phyloP scores from a whole-genome alignment of 768 basidiomycete species.

The Xerocomellus amylosporus region DNA sequence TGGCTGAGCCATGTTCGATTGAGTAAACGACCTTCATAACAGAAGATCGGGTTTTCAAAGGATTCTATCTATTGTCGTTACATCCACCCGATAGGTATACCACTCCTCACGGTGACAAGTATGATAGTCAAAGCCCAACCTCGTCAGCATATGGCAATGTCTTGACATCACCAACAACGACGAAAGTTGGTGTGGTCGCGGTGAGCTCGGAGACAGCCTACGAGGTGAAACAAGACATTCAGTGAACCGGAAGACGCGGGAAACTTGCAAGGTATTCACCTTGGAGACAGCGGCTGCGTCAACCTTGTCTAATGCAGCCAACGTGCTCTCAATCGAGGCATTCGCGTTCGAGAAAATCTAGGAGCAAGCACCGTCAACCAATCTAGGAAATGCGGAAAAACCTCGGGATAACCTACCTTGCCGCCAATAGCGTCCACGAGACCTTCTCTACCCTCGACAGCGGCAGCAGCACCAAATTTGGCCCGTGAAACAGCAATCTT shows the following conservation, averaged over 20 bases:
- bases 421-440: conserved; percentile 58
- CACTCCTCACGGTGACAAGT: background rate
- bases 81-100: conserved; percentile 13
- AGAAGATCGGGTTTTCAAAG: conserved; percentile 6
- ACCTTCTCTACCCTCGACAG: conserved; percentile 68
- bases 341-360: conserved; percentile 62
- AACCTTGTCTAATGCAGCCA: conserved; percentile 70
- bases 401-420: conserved; percentile 46
- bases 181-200: conserved; percentile 79
- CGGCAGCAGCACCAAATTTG: conserved; percentile 75
- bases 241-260: background rate
- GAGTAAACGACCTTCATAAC: background rate
- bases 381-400: conserved; percentile 1
- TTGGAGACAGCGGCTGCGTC: conserved; percentile 65
- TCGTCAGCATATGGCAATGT: conserved; percentile 82
- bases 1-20: background rate
- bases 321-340: conserved; percentile 55
- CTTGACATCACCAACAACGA: conserved; percentile 77
- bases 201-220: conserved; percentile 62
- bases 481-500: conserved; percentile 84
- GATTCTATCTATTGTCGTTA: conserved; percentile 21
- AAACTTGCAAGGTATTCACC: conserved; percentile 36
- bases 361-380: background rate
- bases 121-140: conserved; percentile 59
- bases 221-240: background rate